Evolutionary conservation across 192 early-diverging fungal species (phyloP), one percentile per base, ranked within the genome.

Genomic region (Irineochytrium annulatum): DNA sequence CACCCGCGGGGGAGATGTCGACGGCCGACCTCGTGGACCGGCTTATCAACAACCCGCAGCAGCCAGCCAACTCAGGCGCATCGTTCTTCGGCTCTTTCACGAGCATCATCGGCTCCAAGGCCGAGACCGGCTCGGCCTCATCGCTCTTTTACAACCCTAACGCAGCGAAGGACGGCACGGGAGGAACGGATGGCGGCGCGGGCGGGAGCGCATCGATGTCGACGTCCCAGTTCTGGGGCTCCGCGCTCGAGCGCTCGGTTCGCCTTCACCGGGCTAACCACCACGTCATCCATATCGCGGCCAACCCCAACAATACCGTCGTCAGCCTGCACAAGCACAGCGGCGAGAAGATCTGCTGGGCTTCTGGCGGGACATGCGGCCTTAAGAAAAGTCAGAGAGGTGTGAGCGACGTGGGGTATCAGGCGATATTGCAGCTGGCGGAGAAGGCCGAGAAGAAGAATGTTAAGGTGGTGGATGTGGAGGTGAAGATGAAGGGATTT

Each of bases 341-440:
- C 24, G 92, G 92, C 14, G 61, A 85, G 28, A 79, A 84, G 29
- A 69, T 95, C 34, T 75, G 86, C 27, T 86, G 80, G 46, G 75
- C 86, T 34, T 89, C 90, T 3, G 91, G 87, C 22, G 95, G 95
- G 24, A 80, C 77, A 16, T 85, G 84, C 3, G 91, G 91, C 27
- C 89, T 98, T 61, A 90, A 87, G 61, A 95, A 95, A 70, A 85
- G 93, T 13, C 82, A 87, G 52, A 83, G 95, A 16, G 86, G 89
- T 37, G 91, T 90, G 29, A 87, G 82, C 61, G 95, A 98, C 72
- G 91, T 91, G 26, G 93, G 91, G 3, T 94, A 95, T 71, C 92
- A 91, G 77, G 88, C 92, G 4, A 86, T 89, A 39, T 59, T 75
- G 33, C 81, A 87, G 67, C 55, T 95, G 62, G 75, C 87, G 33